Conservation (phyloP, 2,329 filamentous ascomycete genomes). For the Ascochyta pisi region DNA sequence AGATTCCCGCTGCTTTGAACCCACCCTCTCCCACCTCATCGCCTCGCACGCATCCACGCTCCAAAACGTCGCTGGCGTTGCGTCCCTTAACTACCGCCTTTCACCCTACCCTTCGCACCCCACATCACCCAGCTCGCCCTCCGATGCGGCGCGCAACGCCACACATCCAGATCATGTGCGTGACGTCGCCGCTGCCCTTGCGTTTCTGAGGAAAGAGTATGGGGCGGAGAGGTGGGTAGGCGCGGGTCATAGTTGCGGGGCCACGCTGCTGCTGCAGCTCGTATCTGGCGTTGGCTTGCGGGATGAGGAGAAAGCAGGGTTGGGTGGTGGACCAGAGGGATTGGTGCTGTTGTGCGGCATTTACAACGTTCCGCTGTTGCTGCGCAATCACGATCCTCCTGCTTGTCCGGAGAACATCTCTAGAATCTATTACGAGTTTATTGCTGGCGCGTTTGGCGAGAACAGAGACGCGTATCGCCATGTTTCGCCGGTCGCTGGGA, state of each 20-base stretch:
- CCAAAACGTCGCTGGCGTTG: constrained; percentile 63
- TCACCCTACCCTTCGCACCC: constrained; percentile 57
- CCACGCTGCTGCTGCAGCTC: constrained; percentile 68
- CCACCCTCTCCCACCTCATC: constrained; percentile 48
- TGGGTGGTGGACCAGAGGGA: constrained; percentile 39
- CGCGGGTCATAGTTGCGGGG: constrained; percentile 69
- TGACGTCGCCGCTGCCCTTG: constrained; percentile 62
- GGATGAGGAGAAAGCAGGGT: not conserved
- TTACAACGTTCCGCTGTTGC: constrained; percentile 67
- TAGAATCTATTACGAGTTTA: constrained; percentile 65
- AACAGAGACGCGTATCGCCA: constrained; percentile 21
- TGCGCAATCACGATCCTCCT: constrained; percentile 52
- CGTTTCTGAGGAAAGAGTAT: constrained; percentile 58
- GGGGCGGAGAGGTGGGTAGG: constrained; percentile 60
- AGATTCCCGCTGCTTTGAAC: constrained; percentile 43
- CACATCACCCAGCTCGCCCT: constrained; percentile 55
- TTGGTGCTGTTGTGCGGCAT: constrained; percentile 71
- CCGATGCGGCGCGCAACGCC: constrained; percentile 57
- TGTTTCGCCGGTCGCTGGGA: constrained; percentile 61
- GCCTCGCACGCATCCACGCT: constrained; percentile 20
- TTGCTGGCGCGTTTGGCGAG: constrained; percentile 67
- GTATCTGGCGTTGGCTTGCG: constrained; percentile 26
- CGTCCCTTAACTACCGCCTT: constrained; percentile 70
- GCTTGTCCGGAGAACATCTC: constrained; percentile 33
- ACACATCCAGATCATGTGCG: constrained; percentile 67